Conservation (phyloP, 495 filamentous ascomycete genomes). For the Penicillium pancosmium region DNA sequence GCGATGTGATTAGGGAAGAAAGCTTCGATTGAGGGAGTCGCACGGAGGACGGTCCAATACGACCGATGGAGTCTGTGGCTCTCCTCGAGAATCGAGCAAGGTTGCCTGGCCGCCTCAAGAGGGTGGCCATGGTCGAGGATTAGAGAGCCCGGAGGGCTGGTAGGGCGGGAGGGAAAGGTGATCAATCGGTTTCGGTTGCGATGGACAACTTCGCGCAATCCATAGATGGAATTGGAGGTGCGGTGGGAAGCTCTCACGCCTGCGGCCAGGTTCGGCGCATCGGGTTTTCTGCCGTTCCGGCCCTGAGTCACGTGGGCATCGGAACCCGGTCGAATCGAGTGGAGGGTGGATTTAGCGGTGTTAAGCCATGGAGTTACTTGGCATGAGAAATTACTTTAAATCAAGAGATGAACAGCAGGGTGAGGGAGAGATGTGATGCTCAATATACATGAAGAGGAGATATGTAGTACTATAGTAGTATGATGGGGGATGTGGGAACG, state of each 20-base stretch:
- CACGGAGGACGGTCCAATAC: constrained; percentile 42
- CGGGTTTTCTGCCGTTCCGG: constrained; percentile 30
- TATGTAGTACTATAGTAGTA: neutral
- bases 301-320: constrained; percentile 24
- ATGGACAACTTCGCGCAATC: constrained; percentile 29
- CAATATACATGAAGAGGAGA: constrained; percentile 18
- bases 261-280: constrained; percentile 31
- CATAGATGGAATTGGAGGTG: constrained; percentile 27
- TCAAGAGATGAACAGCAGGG: neutral
- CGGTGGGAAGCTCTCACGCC: constrained; percentile 28
- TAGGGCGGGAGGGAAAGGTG: constrained; percentile 24
- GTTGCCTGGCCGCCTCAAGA: constrained; percentile 67
- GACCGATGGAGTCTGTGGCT: constrained; percentile 48
- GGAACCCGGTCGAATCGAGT: constrained; percentile 15
- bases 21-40: constrained; percentile 40
- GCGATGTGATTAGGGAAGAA: constrained; percentile 49
- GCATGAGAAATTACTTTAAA: neutral
- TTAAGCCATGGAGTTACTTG: constrained; percentile 1
- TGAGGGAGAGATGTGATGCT: constrained; percentile 8
- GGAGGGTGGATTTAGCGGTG: constrained; percentile 7
- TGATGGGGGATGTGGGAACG: constrained; percentile 1
- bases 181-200: constrained; percentile 29
- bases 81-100: constrained; percentile 63
- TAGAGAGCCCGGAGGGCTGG: constrained; percentile 40
- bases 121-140: constrained; percentile 62